phyloP scores from a whole-genome alignment of 768 basidiomycete species.

The Cystoderma amianthinum region DNA sequence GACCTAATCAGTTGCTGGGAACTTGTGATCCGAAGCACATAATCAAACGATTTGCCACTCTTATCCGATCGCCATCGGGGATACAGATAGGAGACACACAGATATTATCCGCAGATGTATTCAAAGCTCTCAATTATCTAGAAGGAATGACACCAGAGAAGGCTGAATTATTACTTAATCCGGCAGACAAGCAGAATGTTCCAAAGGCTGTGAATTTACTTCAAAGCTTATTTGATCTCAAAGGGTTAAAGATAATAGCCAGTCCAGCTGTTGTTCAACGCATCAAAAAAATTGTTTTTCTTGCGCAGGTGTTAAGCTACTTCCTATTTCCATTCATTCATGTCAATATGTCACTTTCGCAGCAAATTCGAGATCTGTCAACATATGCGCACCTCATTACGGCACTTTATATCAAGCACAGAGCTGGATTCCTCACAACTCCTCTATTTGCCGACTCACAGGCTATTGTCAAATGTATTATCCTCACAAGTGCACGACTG shows the following conservation, averaged over 20 bases:
- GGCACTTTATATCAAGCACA: constrained; percentile 10
- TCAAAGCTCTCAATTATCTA: constrained; percentile 1
- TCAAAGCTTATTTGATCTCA: constrained; percentile 7
- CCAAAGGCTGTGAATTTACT: constrained; percentile 11
- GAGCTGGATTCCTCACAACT: constrained; percentile 9
- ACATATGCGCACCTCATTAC: constrained; percentile 10
- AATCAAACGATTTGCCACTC: constrained; percentile 18
- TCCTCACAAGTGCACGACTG: constrained; percentile 14
- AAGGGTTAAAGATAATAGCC: neutral
- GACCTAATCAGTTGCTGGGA: constrained; percentile 8
- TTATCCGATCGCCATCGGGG: constrained; percentile 10
- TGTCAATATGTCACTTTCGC: constrained; percentile 9
- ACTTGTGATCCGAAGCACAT: constrained; percentile 23
- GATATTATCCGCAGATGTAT: constrained; percentile 6
- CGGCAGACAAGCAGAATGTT: constrained; percentile 14
- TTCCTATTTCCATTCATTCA: constrained; percentile 13
- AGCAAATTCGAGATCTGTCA: constrained; percentile 12
- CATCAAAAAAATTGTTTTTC: constrained; percentile 3
- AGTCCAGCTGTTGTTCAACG: neutral
- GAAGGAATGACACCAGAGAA: constrained; percentile 5
- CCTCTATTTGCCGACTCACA: constrained; percentile 18
- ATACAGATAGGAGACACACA: constrained; percentile 9
- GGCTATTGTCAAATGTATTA: constrained; percentile 16
- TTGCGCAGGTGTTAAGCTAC: constrained; percentile 6
- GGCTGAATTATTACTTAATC: constrained; percentile 8